Evolutionary conservation across 768 basidiomycete species (phyloP).

Genomic region (Leccinellum luteum): DNA sequence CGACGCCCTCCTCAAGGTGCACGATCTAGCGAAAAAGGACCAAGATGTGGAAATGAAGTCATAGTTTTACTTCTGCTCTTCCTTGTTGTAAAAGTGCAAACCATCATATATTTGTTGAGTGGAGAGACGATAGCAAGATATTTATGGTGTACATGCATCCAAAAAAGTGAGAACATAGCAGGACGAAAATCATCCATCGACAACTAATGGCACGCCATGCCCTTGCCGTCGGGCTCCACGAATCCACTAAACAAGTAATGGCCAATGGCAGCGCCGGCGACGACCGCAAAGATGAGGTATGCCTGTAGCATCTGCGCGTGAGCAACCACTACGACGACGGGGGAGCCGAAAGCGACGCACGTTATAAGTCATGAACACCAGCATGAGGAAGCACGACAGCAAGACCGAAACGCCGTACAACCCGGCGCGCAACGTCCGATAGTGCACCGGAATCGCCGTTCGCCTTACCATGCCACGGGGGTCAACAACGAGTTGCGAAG

Average conservation of each 20-base stretch:
- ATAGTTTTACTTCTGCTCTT: constrained; percentile 20
- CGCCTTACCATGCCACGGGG: neutral
- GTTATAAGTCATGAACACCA: constrained; percentile 97
- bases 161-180: neutral
- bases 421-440: constrained; percentile 57
- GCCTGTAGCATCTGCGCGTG: constrained; percentile 45
- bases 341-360: constrained; percentile 41
- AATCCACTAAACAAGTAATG: constrained; percentile 73
- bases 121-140: neutral
- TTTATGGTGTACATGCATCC: neutral
- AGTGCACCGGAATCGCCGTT: constrained; percentile 14
- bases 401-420: constrained; percentile 77
- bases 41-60: constrained; percentile 80
- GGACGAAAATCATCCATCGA: neutral
- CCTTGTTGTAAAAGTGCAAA: neutral
- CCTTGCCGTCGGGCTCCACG: constrained; percentile 66
- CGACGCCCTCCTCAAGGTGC: constrained; percentile 72
- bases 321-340: neutral
- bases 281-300: constrained; percentile 80
- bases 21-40: constrained; percentile 85
- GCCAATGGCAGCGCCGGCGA: constrained; percentile 78
- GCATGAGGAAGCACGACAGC: constrained; percentile 88
- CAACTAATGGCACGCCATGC: constrained; percentile 75
- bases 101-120: neutral
- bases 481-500: no score